A percentile compares a stretch with the other conserved stretches of the same genome.
These are phyloP conservation scores for Barbarea vulgaris DNA, from an alignment of 345 rosid genomes.

Conservation along the genomic window DNA sequence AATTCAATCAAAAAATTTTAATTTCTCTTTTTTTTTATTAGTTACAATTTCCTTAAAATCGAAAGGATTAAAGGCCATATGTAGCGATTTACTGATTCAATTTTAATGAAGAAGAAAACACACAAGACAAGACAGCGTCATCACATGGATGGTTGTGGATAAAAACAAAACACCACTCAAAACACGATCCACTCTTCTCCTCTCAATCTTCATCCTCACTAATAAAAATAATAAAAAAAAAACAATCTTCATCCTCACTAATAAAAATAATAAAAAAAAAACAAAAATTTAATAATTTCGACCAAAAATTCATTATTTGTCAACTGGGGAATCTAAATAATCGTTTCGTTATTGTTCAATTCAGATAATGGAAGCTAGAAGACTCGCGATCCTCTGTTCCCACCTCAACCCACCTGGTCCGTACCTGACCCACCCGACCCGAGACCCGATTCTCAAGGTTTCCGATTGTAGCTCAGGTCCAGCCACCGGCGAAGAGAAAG, in stretches of 20 bases:
- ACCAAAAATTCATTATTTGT: not conserved
- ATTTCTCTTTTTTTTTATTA: too few species aligned
- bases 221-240: not conserved
- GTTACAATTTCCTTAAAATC: not conserved
- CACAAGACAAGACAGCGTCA: not conserved
- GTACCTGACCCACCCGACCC: conserved; percentile 1
- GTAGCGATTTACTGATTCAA: not conserved
- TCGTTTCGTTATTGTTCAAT: not conserved
- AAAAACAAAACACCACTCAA: conserved; percentile 25
- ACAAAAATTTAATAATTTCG: not conserved
- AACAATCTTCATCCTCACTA: conserved; percentile 13
- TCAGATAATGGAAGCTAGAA: conserved; percentile 55
- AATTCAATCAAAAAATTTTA: too few species aligned
- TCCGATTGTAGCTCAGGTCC: conserved; percentile 46
- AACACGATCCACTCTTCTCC: conserved; percentile 32
- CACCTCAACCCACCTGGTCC: conserved; percentile 54
- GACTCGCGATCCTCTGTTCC: conserved; percentile 69
- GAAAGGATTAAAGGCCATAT: too few species aligned
- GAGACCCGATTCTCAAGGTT: conserved; percentile 32
- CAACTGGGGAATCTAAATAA: not conserved
- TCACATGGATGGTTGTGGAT: conserved; percentile 36
- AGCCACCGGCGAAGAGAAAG: conserved; percentile 4
- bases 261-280: not conserved
- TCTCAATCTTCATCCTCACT: conserved; percentile 25
- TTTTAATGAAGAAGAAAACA: not conserved